Evolutionary conservation across 805 yeast species (phyloP).

Genomic region (Candida multigemmis): DNA sequence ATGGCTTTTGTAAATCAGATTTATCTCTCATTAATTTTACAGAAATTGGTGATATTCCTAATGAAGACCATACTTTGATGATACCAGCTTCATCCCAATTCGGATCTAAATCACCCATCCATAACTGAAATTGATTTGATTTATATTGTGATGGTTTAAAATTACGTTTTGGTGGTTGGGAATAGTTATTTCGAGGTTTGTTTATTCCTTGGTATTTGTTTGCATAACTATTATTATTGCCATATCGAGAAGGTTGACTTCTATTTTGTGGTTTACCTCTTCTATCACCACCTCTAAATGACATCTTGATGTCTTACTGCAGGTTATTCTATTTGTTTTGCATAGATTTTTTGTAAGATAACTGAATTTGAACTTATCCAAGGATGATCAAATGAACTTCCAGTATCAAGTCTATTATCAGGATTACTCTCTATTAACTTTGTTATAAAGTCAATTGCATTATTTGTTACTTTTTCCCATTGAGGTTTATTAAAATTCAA

Average conservation of each 20-base stretch:
- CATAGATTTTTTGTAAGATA: constrained; percentile 27
- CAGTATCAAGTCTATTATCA: constrained; percentile 22
- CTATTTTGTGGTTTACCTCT: too few relatives aligned
- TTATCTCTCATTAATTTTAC: constrained; percentile 71
- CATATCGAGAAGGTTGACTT: too few relatives aligned
- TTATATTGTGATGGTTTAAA: too few relatives aligned
- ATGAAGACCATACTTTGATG: constrained; percentile 56
- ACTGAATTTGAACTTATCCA: constrained; percentile 39
- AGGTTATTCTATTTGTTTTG: constrained; percentile 1
- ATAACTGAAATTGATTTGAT: constrained; percentile 34
- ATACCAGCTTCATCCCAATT: constrained; percentile 70
- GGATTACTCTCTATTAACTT: constrained; percentile 31
- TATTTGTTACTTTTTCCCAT: constrained; percentile 32
- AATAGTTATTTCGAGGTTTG: not conserved
- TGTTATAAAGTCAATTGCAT: constrained; percentile 39
- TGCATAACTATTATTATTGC: too few relatives aligned
- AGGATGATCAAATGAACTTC: constrained; percentile 29
- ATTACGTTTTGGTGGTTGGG: too few relatives aligned
- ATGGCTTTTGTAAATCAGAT: constrained; percentile 33
- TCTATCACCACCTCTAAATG: constrained; percentile 2
- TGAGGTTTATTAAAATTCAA: constrained; percentile 26
- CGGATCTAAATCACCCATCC: constrained; percentile 92
- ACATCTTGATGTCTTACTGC: constrained; percentile 1
- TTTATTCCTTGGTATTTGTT: too few relatives aligned
- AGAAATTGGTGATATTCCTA: constrained; percentile 51